These are phyloP conservation scores for Calendula officinalis DNA, from an alignment of 129 eudicot species.

Conservation along the genomic window DNA sequence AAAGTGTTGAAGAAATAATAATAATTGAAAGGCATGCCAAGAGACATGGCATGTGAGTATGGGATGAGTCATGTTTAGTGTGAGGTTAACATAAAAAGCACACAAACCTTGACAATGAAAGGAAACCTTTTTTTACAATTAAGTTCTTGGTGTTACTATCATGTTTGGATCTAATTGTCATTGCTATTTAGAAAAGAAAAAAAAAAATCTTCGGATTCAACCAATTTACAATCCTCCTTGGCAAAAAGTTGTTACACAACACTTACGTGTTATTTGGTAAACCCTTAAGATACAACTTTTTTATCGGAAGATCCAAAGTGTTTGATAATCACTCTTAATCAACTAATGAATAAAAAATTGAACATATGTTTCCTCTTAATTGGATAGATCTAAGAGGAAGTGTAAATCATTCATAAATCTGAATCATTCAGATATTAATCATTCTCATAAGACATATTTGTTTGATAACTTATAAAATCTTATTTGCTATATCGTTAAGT, in stretches of 20 bases:
- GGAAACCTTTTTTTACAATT: constrained; percentile 15
- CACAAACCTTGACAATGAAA: constrained; percentile 36
- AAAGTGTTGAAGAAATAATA: constrained; percentile 19
- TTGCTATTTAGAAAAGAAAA: background rate
- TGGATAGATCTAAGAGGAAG: no score
- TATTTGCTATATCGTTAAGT: background rate
- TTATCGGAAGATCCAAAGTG: no score
- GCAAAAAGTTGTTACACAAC: background rate
- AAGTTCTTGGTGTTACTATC: constrained; percentile 12
- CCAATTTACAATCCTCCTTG: background rate
- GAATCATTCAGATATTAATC: no score
- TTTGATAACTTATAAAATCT: background rate
- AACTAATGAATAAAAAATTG: no score
- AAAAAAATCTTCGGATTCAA: background rate
- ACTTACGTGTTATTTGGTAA: background rate
- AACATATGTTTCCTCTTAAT: no score
- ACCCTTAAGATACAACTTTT: no score
- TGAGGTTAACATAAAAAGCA: constrained; percentile 23
- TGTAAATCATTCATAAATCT: no score
- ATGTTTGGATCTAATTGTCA: constrained; percentile 1
- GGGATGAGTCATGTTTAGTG: constrained; percentile 31
- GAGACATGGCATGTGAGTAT: constrained; percentile 38
- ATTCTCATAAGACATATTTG: no score
- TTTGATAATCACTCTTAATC: no score
- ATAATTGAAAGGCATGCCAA: constrained; percentile 20